These are phyloP conservation scores for Kodamaea arcana DNA, from an alignment of 1,139 yeast genomes.

Conservation along the genomic window DNA sequence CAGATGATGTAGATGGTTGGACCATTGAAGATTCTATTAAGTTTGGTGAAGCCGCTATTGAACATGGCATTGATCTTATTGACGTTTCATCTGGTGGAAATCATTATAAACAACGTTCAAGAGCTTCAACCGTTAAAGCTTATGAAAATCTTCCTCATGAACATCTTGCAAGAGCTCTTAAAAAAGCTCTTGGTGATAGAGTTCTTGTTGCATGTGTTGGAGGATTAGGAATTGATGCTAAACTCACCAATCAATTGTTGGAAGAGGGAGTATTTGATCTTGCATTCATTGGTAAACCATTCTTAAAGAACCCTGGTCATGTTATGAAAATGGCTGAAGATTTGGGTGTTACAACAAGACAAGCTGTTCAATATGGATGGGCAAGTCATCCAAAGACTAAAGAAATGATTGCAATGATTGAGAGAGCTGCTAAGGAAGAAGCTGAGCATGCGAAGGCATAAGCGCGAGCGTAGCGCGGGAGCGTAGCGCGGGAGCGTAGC, in stretches of 20 bases:
- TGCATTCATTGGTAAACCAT: constrained; percentile 42
- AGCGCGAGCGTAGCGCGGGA: too few species aligned
- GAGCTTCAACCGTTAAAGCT: background rate
- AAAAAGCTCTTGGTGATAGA: constrained; percentile 39
- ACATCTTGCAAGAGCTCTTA: constrained; percentile 38
- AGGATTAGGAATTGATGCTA: constrained; percentile 28
- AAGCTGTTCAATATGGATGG: constrained; percentile 38
- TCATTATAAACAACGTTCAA: constrained; percentile 17
- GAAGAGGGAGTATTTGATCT: constrained; percentile 44
- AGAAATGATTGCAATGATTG: constrained; percentile 7
- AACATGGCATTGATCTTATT: constrained; percentile 46
- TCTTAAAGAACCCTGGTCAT: constrained; percentile 47
- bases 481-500: too few species aligned
- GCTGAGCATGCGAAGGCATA: too few species aligned
- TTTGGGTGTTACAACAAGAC: constrained; percentile 37
- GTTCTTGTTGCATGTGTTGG: constrained; percentile 47
- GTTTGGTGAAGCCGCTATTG: constrained; percentile 36
- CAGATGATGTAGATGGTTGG: constrained; percentile 40
- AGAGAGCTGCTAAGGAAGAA: constrained; percentile 5
- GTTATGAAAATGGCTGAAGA: constrained; percentile 49
- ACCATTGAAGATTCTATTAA: constrained; percentile 42
- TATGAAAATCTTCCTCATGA: constrained; percentile 19
- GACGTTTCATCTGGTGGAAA: constrained; percentile 59
- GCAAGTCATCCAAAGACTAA: constrained; percentile 4
- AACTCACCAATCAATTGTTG: constrained; percentile 32